Evolutionary conservation across 2,329 filamentous ascomycete genomes (phyloP).

Genomic region (Colletotrichum somersetense): DNA sequence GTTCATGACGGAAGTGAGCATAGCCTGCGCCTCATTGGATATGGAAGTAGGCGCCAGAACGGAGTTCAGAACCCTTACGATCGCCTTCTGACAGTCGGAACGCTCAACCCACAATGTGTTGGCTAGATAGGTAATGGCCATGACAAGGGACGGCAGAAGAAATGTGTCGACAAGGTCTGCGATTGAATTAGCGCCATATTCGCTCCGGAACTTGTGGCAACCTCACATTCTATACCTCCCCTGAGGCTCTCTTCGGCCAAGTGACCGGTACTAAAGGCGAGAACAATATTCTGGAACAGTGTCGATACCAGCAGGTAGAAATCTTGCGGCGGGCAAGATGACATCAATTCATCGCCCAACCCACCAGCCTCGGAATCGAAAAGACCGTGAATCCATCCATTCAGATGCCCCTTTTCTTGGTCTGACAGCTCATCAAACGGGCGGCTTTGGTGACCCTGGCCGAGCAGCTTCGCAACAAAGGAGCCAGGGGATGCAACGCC

Average conservation of each 20-base stretch:
- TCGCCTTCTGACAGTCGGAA: constrained; percentile 72
- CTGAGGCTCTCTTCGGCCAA: constrained; percentile 79
- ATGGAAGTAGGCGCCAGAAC: constrained; percentile 78
- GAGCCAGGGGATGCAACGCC: constrained; percentile 71
- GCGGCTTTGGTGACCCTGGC: constrained; percentile 68
- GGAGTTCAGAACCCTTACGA: constrained; percentile 79
- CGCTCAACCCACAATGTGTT: constrained; percentile 77
- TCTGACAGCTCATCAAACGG: constrained; percentile 71
- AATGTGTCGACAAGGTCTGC: constrained; percentile 83
- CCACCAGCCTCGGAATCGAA: constrained; percentile 81
- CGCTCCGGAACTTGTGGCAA: constrained; percentile 37
- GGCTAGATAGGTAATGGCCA: constrained; percentile 78
- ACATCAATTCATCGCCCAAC: constrained; percentile 84
- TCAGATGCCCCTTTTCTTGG: constrained; percentile 74
- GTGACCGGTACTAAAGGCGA: constrained; percentile 74
- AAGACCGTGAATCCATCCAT: constrained; percentile 81
- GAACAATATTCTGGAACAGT: constrained; percentile 80
- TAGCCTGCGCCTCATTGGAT: constrained; percentile 77
- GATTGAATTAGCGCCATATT: constrained; percentile 39
- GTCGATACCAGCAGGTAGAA: constrained; percentile 85
- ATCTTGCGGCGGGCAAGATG: constrained; percentile 83
- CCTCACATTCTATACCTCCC: constrained; percentile 80
- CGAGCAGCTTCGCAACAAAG: constrained; percentile 76
- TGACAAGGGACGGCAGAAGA: constrained; percentile 81
- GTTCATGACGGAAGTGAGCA: constrained; percentile 78